Evolutionary conservation across 2,329 filamentous ascomycete species (phyloP).

Genomic region (Claviceps lovelessii): DNA sequence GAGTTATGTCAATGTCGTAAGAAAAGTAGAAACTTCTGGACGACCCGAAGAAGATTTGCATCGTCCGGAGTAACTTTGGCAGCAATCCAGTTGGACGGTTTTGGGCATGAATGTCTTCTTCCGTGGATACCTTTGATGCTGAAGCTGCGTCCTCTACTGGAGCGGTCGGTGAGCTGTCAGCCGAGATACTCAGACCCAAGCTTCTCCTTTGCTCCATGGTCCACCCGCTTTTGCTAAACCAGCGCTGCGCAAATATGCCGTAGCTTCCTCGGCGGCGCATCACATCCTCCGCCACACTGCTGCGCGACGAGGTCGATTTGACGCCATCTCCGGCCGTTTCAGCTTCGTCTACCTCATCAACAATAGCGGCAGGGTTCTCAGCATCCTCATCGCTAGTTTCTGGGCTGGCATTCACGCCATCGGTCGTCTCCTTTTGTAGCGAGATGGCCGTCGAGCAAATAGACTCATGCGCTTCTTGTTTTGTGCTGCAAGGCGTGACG

Average conservation of each 20-base stretch:
- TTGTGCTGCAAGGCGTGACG: constrained; percentile 73
- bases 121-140: constrained; percentile 21
- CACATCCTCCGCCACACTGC: constrained; percentile 75
- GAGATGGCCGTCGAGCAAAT: constrained; percentile 45
- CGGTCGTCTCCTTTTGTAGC: constrained; percentile 23
- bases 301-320: constrained; percentile 24
- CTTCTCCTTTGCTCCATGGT: constrained; percentile 54
- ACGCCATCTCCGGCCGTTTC: constrained; percentile 20
- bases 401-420: constrained; percentile 27
- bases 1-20: constrained; percentile 85
- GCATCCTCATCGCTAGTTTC: constrained; percentile 36
- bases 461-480: constrained; percentile 56
- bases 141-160: constrained; percentile 9
- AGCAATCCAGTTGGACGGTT: constrained; percentile 38
- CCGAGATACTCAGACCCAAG: constrained; percentile 48
- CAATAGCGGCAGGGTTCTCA: constrained; percentile 19
- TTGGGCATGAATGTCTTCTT: constrained; percentile 20
- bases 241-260: constrained; percentile 75
- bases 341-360: constrained; percentile 31
- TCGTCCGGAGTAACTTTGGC: constrained; percentile 72
- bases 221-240: constrained; percentile 82
- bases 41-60: constrained; percentile 69
- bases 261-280: constrained; percentile 72
- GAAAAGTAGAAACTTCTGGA: constrained; percentile 87
- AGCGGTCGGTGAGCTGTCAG: constrained; percentile 6